Percentiles rank a stretch among this genome's conserved stretches.
Conservation (phyloP, 1,284 basidiomycete genomes). For the Fomitopsis schrenkii region DNA sequence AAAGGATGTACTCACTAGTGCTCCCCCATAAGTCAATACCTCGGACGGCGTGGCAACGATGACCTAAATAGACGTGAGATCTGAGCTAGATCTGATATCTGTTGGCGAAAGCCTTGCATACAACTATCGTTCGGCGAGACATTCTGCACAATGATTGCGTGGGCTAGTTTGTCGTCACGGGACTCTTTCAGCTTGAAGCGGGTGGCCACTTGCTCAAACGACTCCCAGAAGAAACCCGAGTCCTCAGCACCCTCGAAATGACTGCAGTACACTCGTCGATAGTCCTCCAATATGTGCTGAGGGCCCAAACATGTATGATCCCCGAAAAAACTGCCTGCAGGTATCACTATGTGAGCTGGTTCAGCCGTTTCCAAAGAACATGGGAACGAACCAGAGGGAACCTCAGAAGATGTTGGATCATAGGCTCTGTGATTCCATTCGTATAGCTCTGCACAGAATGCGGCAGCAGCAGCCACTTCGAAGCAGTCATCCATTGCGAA, state of each 20-base stretch:
- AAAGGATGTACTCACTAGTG: constrained; percentile 14
- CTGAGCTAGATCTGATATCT: background rate
- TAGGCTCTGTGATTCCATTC: constrained; percentile 4
- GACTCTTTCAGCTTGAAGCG: background rate
- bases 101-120: background rate
- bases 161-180: background rate
- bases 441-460: constrained; percentile 9
- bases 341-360: background rate
- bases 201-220: background rate
- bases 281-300: background rate
- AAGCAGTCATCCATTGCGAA: constrained; percentile 12
- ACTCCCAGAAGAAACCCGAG: background rate
- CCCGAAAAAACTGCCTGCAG: background rate
- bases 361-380: background rate
- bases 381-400: background rate
- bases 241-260: background rate
- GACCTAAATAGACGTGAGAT: constrained; percentile 9
- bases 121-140: constrained; percentile 9
- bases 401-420: too few species aligned
- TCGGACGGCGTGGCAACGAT: constrained; percentile 12
- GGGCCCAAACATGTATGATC: background rate
- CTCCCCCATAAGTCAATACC: constrained; percentile 19
- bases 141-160: constrained; percentile 4
- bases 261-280: background rate
- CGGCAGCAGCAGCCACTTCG: constrained; percentile 6